Base-by-base conservation (phyloP, 768 basidiomycete species). In the Mycena capillaripes region DNA sequence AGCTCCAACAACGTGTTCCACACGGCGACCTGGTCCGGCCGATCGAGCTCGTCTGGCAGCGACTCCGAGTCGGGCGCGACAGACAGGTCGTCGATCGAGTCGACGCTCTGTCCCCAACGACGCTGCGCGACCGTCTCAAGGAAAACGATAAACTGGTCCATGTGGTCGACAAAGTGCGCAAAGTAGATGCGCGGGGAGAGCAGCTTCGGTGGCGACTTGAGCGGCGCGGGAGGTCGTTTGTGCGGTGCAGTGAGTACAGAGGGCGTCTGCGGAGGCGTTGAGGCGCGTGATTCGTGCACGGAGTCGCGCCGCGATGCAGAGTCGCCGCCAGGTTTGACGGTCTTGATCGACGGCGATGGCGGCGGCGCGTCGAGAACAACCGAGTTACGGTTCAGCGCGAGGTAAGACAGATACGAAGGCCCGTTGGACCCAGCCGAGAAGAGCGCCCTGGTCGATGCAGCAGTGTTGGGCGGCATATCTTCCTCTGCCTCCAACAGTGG, bases 1-100 rank as follows among this genome's bases (percentile, higher is more conserved):
- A 99, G 88, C 82, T 99, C 97, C 70, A 99, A 84, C 3, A 99
- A 85, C 12, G 97, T 98, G 82, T 97, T 98, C 97, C 97, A 98
- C 3, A 98, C 92, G 0, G 96, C 93, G 11, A 89, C 86, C 77
- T 96, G 95, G 77, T 97, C 95, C 11, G 81, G 80, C 76, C 84
- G 86, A 71, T 89, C 89, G n/a, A 59, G 16, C 66, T 79, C 53
- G 66, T 73, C 38, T 44, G 63, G 25, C 61, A 71, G 53, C 16
- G 72, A 17, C 2, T 69, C 69, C 8, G 77, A 25, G 23, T 76
- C 64, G 14, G 67, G 71, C 11, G 76, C 66, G 21, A 70, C 66
- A 53, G 75, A 55, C 27, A 60, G 52, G 38, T 76, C 40, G 71
- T 71, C 38, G 76, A 82, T 50, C 78, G 76, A 21, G 52, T 90